Conservation (phyloP, 352 stramenopile species). For the Globisporangium iwayamae region DNA sequence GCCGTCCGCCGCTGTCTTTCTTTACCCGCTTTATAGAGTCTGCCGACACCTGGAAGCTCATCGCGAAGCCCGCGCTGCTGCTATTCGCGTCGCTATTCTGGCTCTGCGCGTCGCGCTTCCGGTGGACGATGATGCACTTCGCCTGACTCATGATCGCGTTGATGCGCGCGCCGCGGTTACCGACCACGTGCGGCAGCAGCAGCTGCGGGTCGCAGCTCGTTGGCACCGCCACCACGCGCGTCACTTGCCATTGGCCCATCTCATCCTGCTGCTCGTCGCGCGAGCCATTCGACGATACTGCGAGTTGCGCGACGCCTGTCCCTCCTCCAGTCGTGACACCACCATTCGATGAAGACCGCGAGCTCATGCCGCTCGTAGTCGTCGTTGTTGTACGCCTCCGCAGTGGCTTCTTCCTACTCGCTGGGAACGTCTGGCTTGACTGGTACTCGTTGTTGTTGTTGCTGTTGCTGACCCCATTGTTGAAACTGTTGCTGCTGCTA, state of each 20-base stretch:
- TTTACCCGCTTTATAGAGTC: conserved; percentile 47
- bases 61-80: conserved; percentile 19
- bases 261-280: conserved; percentile 8
- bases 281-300: conserved; percentile 1
- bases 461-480: neutral
- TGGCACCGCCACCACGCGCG: conserved; percentile 32
- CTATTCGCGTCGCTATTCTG: neutral
- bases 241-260: conserved; percentile 17
- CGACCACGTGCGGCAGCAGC: conserved; percentile 49
- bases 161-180: conserved; percentile 40
- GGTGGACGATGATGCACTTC: conserved; percentile 52
- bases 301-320: neutral
- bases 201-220: conserved; percentile 37
- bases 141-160: conserved; percentile 57
- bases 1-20: conserved; percentile 6
- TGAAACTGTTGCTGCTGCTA: neutral
- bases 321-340: neutral
- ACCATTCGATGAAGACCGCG: neutral
- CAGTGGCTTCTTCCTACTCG: conserved; percentile 14
- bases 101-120: conserved; percentile 11
- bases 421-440: neutral
- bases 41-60: conserved; percentile 55
- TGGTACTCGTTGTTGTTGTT: conserved; percentile 4
- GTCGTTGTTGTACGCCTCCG: conserved; percentile 1
- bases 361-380: neutral